Evolutionary conservation across 2,329 filamentous ascomycete genomes (phyloP).

Genomic region (Raffaelea ambrosiae): DNA sequence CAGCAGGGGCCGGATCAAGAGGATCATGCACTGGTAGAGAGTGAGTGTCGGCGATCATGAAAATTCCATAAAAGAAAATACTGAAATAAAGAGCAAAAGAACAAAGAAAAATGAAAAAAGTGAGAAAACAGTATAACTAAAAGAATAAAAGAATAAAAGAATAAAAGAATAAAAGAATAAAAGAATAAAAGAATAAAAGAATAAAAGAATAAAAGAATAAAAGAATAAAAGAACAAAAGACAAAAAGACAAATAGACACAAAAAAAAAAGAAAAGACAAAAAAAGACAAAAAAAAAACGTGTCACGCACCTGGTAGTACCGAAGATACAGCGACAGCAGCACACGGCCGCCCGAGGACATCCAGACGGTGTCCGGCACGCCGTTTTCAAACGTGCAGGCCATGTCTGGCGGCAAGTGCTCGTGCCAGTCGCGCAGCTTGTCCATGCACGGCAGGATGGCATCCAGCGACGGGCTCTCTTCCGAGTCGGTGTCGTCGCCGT

Average conservation of each 20-base stretch:
- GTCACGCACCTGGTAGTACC: slow-evolving; percentile 9
- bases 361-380: slow-evolving; percentile 5
- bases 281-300: no score
- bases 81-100: no score
- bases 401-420: neutral
- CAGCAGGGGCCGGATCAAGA: slow-evolving; percentile 10
- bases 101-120: no score
- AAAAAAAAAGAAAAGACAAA: no score
- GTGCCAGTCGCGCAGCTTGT: slow-evolving; percentile 8
- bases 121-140: no score
- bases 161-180: no score
- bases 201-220: no score
- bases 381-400: slow-evolving; percentile 3
- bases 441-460: slow-evolving; percentile 4
- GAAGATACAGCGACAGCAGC: slow-evolving; percentile 6
- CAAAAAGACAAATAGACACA: no score
- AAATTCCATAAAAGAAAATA: no score
- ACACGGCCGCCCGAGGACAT: slow-evolving; percentile 1
- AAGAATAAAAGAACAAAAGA: no score
- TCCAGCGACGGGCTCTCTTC: neutral
- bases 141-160: no score
- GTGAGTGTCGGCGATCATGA: neutral
- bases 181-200: no score
- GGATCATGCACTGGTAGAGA: slow-evolving; percentile 10
- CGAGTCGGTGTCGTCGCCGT: neutral